Evolutionary conservation across 345 rosid genomes (phyloP).

Genomic region (Punica granatum): DNA sequence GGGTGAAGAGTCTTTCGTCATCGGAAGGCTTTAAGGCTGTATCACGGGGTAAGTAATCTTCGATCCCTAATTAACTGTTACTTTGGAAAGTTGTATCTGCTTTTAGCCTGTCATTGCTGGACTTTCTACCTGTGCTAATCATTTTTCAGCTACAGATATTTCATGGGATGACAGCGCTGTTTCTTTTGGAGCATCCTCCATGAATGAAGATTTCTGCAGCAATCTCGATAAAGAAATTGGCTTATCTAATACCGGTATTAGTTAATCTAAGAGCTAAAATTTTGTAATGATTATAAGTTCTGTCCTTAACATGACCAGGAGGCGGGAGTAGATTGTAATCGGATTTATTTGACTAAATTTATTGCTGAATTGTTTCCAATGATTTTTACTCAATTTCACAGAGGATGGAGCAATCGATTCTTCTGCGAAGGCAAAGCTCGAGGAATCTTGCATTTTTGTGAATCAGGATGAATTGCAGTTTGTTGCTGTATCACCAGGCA

Average conservation of each 20-base stretch:
- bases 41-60: background rate
- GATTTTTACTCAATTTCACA: background rate
- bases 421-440: conserved; percentile 28
- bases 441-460: conserved; percentile 63
- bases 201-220: conserved; percentile 2
- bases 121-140: background rate
- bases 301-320: background rate
- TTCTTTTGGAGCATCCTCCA: conserved; percentile 5
- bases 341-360: background rate
- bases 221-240: background rate
- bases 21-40: background rate
- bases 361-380: background rate
- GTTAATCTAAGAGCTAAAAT: background rate
- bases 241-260: conserved; percentile 5
- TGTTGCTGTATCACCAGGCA: conserved; percentile 23
- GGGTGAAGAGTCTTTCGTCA: background rate
- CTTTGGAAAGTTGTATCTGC: background rate
- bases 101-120: background rate
- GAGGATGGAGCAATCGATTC: conserved; percentile 17
- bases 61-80: background rate
- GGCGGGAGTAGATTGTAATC: background rate
- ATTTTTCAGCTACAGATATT: background rate
- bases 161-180: background rate
- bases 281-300: background rate
- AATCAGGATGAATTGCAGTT: conserved; percentile 37